Evolutionary conservation across 2,329 filamentous ascomycete genomes (phyloP).

Genomic region (Exserohilum turcica): DNA sequence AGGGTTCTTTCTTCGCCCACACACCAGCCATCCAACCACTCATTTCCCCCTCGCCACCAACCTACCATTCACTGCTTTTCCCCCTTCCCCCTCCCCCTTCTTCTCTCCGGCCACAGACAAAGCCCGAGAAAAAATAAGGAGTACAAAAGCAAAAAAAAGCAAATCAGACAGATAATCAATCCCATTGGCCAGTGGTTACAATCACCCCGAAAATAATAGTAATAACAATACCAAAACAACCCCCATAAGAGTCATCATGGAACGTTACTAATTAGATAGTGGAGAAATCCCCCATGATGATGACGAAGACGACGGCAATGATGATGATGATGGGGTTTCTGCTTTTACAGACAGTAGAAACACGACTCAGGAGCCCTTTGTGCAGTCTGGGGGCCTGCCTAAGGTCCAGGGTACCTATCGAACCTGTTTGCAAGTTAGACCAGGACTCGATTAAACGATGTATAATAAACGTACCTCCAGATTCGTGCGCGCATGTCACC

Average conservation of each 20-base stretch:
- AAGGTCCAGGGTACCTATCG: conserved; percentile 43
- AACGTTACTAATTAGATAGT: neutral
- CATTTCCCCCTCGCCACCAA: too few relatives aligned
- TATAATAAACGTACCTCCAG: conserved; percentile 68
- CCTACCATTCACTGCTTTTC: too few relatives aligned
- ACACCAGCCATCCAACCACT: neutral
- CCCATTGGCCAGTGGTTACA: too few relatives aligned
- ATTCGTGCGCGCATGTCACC: conserved; percentile 98
- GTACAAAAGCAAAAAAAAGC: neutral
- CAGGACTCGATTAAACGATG: neutral
- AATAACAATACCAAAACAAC: too few relatives aligned
- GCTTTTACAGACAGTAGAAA: neutral
- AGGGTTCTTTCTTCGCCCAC: neutral
- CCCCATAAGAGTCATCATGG: neutral
- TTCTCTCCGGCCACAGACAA: neutral
- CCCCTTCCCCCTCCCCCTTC: neutral
- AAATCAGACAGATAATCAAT: neutral
- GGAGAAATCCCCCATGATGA: neutral
- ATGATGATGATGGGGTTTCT: neutral
- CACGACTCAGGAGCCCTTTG: neutral
- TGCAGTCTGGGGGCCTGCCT: conserved; percentile 10
- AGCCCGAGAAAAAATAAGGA: neutral
- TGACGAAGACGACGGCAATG: neutral
- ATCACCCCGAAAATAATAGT: neutral
- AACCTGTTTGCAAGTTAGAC: conserved; percentile 31